Evolutionary conservation across 129 eudicot species (phyloP), one percentile per base, ranked within the genome.

Genomic region (Sambucus nigra): DNA sequence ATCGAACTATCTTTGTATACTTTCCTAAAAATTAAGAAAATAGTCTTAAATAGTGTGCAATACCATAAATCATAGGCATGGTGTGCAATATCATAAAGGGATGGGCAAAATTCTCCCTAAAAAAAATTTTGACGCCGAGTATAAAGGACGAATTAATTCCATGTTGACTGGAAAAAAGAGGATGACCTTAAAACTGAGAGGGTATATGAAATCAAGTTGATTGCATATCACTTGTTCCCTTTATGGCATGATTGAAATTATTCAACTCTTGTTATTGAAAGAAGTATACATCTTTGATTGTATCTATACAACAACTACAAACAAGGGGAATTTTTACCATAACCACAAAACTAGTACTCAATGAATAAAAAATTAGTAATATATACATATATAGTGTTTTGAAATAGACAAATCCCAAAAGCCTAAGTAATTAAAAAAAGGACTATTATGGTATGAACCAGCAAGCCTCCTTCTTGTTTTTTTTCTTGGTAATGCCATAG

Each of bases 401-500:
- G 8, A 3, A 3, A 8, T 4, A 29, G 35, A 4, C 12, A 15
- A 8, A 15, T 35, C 42, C 42, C 13, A 35, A 35, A 35, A 35
- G 48, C 15, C 13, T 25, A 38, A 25, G 24, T 26, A 65, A 12
- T 31, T 4, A 47, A 21, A 44, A 3, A 18, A 22, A 12, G 23
- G 10, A 3, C 15, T 8, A 19, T 42, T 11, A 47, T 40, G 5
- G 22, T 11, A 25, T 15, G 20, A 47, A 82, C 99, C 96, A 79
- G 87, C 94, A 86, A 63, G 99, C 96, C 56, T 86, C 99, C 71
- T 86, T 80, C 78, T 86, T 78, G 79, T 86, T 86, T 25, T 73
- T 86, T 21, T 78, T 92, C 78, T 75, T 71, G 20, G 63, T 70
- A 63, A 86, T 77, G 17, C 99, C 99, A 48, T 86, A 92, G 21